A percentile compares a stretch with the other conserved stretches of the same genome.
These are phyloP conservation scores for Aspergillus campestris DNA, from an alignment of 495 filamentous ascomycete genomes.

Conservation along the genomic window DNA sequence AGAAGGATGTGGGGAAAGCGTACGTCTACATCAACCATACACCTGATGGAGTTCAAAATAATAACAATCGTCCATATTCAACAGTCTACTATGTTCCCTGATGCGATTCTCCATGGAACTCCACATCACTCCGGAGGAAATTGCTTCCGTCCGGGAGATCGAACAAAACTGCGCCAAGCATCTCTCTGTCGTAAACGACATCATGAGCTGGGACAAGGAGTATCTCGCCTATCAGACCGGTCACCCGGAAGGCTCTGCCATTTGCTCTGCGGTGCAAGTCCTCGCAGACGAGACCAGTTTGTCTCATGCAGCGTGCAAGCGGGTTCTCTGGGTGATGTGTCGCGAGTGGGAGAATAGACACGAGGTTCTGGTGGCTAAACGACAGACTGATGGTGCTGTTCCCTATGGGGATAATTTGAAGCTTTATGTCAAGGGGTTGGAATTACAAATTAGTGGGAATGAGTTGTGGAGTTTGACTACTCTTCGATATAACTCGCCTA, in stretches of 20 bases:
- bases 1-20: constrained; percentile 24
- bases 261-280: constrained; percentile 20
- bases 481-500: neutral
- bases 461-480: constrained; percentile 34
- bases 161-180: constrained; percentile 27
- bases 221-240: constrained; percentile 6
- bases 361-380: constrained; percentile 7
- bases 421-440: constrained; percentile 26
- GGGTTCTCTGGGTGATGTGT: constrained; percentile 23
- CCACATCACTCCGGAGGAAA: constrained; percentile 11
- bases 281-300: constrained; percentile 15
- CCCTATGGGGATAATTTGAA: neutral
- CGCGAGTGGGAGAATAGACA: constrained; percentile 23
- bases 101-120: constrained; percentile 33
- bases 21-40: constrained; percentile 5
- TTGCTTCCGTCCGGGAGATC: constrained; percentile 6
- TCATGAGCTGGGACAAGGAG: constrained; percentile 35
- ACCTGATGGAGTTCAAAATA: neutral
- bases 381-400: neutral
- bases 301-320: constrained; percentile 12
- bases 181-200: constrained; percentile 34
- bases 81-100: constrained; percentile 23
- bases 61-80: constrained; percentile 7
- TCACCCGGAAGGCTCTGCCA: constrained; percentile 20
- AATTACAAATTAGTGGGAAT: constrained; percentile 33